Conservation (phyloP, 2,329 filamentous ascomycete species). For the Fusarium sp. region DNA sequence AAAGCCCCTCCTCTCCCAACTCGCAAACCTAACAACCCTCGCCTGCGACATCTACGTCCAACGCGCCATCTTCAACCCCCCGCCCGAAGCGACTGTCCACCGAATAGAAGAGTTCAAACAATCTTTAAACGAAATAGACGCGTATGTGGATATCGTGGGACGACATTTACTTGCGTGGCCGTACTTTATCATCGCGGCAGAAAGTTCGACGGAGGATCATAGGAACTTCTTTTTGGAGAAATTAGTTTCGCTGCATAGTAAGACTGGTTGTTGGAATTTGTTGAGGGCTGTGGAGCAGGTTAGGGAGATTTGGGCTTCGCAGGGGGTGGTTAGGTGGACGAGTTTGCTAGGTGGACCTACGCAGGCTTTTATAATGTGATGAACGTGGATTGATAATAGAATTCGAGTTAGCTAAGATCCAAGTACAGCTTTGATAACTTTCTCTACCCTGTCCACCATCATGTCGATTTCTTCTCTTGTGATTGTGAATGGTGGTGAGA, state of each 20-base stretch:
- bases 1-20: constrained; percentile 23
- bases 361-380: constrained; percentile 42
- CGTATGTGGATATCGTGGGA: constrained; percentile 34
- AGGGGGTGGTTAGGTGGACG: constrained; percentile 39
- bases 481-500: constrained; percentile 28
- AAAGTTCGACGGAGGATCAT: constrained; percentile 35
- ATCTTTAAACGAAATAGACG: constrained; percentile 28
- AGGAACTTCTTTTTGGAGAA: constrained; percentile 38
- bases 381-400: too few species aligned
- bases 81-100: constrained; percentile 19
- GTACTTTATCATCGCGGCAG: constrained; percentile 39
- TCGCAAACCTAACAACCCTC: constrained; percentile 31
- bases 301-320: constrained; percentile 39
- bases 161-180: constrained; percentile 38
- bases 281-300: constrained; percentile 41
- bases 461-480: constrained; percentile 14
- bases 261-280: constrained; percentile 37
- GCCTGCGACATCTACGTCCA: constrained; percentile 41
- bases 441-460: constrained; percentile 15
- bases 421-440: constrained; percentile 6
- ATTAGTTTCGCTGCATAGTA: constrained; percentile 26
- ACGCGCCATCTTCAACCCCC: constrained; percentile 34
- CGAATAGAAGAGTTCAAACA: constrained; percentile 35
- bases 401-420: neutral
- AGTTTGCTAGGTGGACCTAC: constrained; percentile 39